A percentile compares a stretch with the other conserved stretches of the same genome.
These are phyloP conservation scores for Candida incommunis DNA, from an alignment of 805 yeast genomes.

Conservation along the genomic window DNA sequence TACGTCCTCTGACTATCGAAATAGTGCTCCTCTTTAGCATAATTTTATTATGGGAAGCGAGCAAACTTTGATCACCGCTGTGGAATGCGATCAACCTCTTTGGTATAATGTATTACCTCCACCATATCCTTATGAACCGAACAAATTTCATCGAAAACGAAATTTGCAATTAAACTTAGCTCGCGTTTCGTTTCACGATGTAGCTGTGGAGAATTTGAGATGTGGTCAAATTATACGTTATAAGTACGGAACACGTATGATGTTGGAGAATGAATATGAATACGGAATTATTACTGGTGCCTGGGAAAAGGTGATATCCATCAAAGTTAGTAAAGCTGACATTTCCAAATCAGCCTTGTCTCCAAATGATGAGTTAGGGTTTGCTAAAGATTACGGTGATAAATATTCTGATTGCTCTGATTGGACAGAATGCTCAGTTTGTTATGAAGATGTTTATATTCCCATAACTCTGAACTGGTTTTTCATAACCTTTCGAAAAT, in stretches of 20 bases:
- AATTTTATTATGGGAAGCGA: too few relatives aligned
- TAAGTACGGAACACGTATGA: neutral
- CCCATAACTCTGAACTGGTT: neutral
- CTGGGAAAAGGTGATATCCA: neutral
- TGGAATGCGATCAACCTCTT: neutral
- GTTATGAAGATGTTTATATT: neutral
- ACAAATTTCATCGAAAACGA: neutral
- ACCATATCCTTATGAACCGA: neutral
- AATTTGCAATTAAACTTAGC: neutral
- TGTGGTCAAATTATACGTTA: neutral
- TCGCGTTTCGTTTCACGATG: neutral
- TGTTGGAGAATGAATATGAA: neutral
- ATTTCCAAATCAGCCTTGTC: neutral
- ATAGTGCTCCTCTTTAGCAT: too few relatives aligned
- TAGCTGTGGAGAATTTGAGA: neutral
- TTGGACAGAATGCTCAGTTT: neutral
- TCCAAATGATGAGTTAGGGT: neutral
- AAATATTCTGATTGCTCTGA: neutral
- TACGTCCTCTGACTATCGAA: too few relatives aligned
- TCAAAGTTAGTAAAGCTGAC: neutral
- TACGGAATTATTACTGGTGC: neutral
- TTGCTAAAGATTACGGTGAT: neutral
- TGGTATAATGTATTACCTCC: neutral
- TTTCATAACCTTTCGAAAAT: neutral
- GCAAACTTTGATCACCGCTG: neutral